These are phyloP conservation scores for Trichoderma sp. DNA, from an alignment of 2,329 filamentous ascomycete species.

Conservation along the genomic window DNA sequence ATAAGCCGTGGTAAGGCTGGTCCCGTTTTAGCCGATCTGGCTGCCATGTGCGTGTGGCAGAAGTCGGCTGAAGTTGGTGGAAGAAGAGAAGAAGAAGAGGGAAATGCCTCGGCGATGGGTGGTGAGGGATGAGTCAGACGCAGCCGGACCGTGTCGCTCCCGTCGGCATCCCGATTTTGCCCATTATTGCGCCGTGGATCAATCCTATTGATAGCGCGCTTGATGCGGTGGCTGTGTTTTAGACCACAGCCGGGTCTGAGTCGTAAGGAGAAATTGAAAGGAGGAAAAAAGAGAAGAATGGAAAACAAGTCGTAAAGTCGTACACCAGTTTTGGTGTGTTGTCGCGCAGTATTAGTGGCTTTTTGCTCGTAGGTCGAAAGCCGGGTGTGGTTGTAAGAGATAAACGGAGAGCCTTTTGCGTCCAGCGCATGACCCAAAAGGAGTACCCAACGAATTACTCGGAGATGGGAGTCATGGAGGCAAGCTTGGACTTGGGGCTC, in stretches of 20 bases:
- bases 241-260: slow-evolving; percentile 7
- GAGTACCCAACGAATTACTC: slow-evolving; percentile 41
- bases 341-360: slow-evolving; percentile 9
- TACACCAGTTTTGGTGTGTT: slow-evolving; percentile 4
- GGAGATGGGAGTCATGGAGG: slow-evolving; percentile 57
- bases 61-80: neutral
- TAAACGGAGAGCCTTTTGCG: slow-evolving; percentile 5
- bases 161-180: slow-evolving; percentile 18
- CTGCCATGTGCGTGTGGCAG: neutral
- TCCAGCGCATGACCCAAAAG: slow-evolving; percentile 19
- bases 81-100: neutral
- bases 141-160: slow-evolving; percentile 15
- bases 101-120: neutral
- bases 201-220: slow-evolving; percentile 20
- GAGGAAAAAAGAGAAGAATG: neutral
- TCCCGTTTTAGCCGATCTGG: slow-evolving; percentile 11
- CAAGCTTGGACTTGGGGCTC: slow-evolving; percentile 51
- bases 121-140: slow-evolving; percentile 17
- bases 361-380: neutral
- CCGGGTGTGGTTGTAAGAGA: neutral
- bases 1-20: slow-evolving; percentile 18
- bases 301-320: slow-evolving; percentile 12
- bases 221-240: slow-evolving; percentile 15
- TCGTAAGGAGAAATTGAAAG: neutral
- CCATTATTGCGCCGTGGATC: slow-evolving; percentile 15